phyloP scores from a whole-genome alignment of 2,329 filamentous ascomycete genomes.

The Fusarium liriodendri region DNA sequence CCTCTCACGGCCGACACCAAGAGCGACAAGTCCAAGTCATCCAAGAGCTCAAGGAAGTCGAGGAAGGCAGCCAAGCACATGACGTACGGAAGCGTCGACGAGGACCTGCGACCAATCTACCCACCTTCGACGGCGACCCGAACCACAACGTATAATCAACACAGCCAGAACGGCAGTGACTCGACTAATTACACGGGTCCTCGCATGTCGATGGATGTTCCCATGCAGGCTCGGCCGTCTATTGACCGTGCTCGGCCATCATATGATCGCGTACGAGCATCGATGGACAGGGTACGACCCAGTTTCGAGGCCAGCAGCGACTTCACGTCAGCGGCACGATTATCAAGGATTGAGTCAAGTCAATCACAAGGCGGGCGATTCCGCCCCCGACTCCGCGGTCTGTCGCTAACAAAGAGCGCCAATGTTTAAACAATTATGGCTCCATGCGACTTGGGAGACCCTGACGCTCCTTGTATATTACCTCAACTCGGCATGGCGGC shows the following conservation, averaged over 20 bases:
- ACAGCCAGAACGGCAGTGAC: constrained; percentile 92
- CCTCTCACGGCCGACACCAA: constrained; percentile 53
- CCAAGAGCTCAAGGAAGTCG: constrained; percentile 60
- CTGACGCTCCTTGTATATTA: constrained; percentile 46
- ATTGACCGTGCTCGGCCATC: constrained; percentile 80
- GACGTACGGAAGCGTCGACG: constrained; percentile 76
- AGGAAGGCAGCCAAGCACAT: constrained; percentile 65
- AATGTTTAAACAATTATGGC: constrained; percentile 45
- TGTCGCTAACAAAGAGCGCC: constrained; percentile 57
- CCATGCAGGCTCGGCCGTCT: constrained; percentile 60
- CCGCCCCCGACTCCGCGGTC: constrained; percentile 54
- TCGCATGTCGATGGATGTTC: constrained; percentile 68
- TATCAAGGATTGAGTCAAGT: constrained; percentile 85
- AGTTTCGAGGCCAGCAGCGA: constrained; percentile 91
- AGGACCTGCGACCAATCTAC: constrained; percentile 93
- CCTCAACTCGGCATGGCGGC: constrained; percentile 34
- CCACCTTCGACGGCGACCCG: constrained; percentile 87
- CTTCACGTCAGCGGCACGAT: constrained; percentile 88
- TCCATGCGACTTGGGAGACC: constrained; percentile 26
- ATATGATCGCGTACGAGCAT: constrained; percentile 87
- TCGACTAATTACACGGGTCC: constrained; percentile 88
- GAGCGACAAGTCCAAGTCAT: constrained; percentile 63
- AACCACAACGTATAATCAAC: constrained; percentile 78
- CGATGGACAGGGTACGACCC: constrained; percentile 85
- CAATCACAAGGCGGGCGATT: constrained; percentile 58